These are phyloP conservation scores for Pittosporum tobira DNA, from an alignment of 129 eudicot species.

Conservation along the genomic window DNA sequence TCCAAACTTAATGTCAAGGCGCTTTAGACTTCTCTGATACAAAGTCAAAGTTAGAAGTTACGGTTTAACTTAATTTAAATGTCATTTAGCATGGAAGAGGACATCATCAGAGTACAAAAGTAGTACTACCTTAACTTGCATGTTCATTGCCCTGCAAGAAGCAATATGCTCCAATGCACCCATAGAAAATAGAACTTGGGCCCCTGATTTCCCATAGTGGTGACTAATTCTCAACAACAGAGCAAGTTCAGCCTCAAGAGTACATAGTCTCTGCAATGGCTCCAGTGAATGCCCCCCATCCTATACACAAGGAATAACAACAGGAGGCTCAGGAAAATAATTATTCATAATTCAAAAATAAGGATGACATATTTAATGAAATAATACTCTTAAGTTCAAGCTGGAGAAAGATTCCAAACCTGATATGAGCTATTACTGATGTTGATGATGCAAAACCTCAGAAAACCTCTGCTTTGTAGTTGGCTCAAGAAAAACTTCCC, in stretches of 20 bases:
- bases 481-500: conserved; percentile 88
- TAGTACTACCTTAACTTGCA: conserved; percentile 79
- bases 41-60: conserved; percentile 1
- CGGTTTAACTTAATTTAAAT: neutral
- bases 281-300: conserved; percentile 60
- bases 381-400: neutral
- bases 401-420: conserved; percentile 27
- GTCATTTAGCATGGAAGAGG: conserved; percentile 5
- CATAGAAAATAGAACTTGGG: conserved; percentile 89
- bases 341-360: neutral
- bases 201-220: conserved; percentile 80
- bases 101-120: neutral
- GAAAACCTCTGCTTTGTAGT: conserved; percentile 96
- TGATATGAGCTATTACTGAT: conserved; percentile 62
- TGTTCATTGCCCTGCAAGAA: conserved; percentile 65
- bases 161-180: conserved; percentile 76
- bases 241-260: conserved; percentile 88
- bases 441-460: conserved; percentile 68
- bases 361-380: neutral
- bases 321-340: too few species aligned
- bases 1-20: conserved; percentile 37
- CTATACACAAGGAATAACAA: conserved; percentile 20
- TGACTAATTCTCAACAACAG: conserved; percentile 74
- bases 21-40: conserved; percentile 60
- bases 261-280: conserved; percentile 71